These are phyloP conservation scores for Ceratocystis lukuohia DNA, from an alignment of 2,329 filamentous ascomycete species.

Conservation along the genomic window DNA sequence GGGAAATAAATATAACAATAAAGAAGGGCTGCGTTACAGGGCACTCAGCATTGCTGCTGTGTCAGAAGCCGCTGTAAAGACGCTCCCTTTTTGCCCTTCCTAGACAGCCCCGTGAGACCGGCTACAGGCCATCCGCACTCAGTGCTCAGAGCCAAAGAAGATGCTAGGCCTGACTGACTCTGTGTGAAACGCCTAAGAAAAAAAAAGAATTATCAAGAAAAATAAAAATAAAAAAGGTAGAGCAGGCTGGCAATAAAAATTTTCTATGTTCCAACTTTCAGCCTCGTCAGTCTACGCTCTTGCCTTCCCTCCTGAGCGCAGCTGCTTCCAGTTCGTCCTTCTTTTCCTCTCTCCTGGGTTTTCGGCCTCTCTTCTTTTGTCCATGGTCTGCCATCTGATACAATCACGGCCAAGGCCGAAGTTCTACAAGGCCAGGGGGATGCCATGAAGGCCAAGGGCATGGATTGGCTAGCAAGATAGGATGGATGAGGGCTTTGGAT, in stretches of 20 bases:
- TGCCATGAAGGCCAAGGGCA: neutral
- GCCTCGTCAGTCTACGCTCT: too few relatives aligned
- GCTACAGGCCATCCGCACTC: too few relatives aligned
- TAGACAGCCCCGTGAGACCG: too few relatives aligned
- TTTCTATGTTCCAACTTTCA: too few relatives aligned
- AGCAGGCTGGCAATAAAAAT: too few relatives aligned
- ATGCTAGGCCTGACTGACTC: neutral
- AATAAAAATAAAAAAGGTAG: too few relatives aligned
- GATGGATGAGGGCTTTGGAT: neutral
- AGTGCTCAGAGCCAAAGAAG: too few relatives aligned
- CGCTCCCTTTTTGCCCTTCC: too few relatives aligned
- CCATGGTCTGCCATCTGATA: neutral
- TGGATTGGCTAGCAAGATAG: neutral
- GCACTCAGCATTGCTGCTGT: too few relatives aligned
- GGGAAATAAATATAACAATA: too few relatives aligned
- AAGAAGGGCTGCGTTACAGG: too few relatives aligned
- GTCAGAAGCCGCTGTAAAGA: too few relatives aligned
- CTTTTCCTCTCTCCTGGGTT: neutral
- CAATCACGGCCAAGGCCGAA: constrained; percentile 5
- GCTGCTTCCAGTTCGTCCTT: neutral
- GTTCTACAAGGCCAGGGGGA: neutral
- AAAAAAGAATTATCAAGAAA: neutral
- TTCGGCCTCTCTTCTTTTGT: neutral
- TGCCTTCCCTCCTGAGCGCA: neutral
- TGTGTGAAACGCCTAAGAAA: neutral